Evolutionary conservation across 306 rosid species (phyloP).

Genomic region (Malus sylvestris): DNA sequence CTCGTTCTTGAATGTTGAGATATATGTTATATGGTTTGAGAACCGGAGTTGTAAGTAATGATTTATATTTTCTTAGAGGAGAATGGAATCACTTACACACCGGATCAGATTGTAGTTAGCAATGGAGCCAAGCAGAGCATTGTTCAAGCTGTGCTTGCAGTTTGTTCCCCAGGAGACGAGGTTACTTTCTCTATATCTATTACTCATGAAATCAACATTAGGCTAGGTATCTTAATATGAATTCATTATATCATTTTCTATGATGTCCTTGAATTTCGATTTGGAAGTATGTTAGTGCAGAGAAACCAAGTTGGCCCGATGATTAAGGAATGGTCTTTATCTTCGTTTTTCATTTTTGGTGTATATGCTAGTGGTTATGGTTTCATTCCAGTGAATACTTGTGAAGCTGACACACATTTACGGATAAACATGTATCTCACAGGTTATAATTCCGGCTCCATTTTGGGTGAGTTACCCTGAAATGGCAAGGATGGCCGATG

Average conservation of each 20-base stretch:
- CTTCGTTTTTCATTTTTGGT: background rate
- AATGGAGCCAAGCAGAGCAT: constrained; percentile 95
- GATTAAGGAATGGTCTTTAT: background rate
- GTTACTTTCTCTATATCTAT: constrained; percentile 20
- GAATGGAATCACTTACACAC: constrained; percentile 68
- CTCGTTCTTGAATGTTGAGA: background rate
- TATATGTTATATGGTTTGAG: background rate
- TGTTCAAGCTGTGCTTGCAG: constrained; percentile 76
- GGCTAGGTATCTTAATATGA: background rate
- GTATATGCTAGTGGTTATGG: background rate
- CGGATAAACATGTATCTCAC: constrained; percentile 10
- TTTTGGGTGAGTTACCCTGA: constrained; percentile 97
- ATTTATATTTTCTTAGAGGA: constrained; percentile 49
- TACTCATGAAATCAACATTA: background rate
- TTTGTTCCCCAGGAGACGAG: constrained; percentile 91
- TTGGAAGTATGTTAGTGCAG: background rate
- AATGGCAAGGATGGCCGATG: constrained; percentile 92
- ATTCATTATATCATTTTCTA: background rate
- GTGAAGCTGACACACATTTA: constrained; percentile 9
- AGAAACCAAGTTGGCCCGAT: background rate
- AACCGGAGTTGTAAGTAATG: constrained; percentile 9
- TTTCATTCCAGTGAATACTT: background rate
- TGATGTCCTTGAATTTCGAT: background rate
- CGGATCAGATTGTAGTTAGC: constrained; percentile 77
- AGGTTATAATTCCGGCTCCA: constrained; percentile 98